Base-by-base conservation (phyloP, 169 alveolate genomes). In the Plasmodium coatneyi region DNA sequence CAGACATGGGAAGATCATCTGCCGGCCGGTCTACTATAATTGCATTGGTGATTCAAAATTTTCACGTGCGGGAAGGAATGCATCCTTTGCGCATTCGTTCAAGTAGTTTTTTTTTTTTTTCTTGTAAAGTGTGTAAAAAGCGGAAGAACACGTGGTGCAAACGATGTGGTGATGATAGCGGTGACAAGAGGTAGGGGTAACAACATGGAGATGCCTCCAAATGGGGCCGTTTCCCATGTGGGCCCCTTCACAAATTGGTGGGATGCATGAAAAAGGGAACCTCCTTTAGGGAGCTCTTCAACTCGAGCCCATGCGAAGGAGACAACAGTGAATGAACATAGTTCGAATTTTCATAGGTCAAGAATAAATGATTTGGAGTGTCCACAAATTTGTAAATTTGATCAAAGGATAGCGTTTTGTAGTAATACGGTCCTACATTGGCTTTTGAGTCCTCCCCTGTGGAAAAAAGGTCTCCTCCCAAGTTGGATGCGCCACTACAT, bases 211-310 rank as follows among this genome's bases (percentile, higher is more conserved):
- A 43, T 49, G 56, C 9, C 60, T 12, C 19, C 30, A 6, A 66
- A 22, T n/a, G n/a, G 36, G 14, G 30, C 36, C n/a, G 36, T 1
- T 14, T 25, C 19, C 16, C 1, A 25, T 25, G 36, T 66, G 34
- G n/a, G n/a, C 5, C 41, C 41, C 34, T 30, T 86, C 49, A 86
- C 22, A 86, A 79, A 41, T 86, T 86, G n/a, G 93, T 86, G 46
- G 93, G 93, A 41, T 86, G 93, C 84, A 86, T 76, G 49, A 16
- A 52, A 52, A 74, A 74, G 9, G 93, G 93, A 9, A 46, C 84
- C 28, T 86, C 93, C 30, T 86, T 86, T 4, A 86, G 56, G 12
- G 93, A 86, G 36, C 87, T 86, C 36, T 74, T 86, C 41, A 86
- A 7, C 19, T 70, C 84, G 72, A 86, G 43, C 7, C 83, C 83